Base-by-base conservation (phyloP, 495 filamentous ascomycete genomes). In the Neurospora sublineolata region DNA sequence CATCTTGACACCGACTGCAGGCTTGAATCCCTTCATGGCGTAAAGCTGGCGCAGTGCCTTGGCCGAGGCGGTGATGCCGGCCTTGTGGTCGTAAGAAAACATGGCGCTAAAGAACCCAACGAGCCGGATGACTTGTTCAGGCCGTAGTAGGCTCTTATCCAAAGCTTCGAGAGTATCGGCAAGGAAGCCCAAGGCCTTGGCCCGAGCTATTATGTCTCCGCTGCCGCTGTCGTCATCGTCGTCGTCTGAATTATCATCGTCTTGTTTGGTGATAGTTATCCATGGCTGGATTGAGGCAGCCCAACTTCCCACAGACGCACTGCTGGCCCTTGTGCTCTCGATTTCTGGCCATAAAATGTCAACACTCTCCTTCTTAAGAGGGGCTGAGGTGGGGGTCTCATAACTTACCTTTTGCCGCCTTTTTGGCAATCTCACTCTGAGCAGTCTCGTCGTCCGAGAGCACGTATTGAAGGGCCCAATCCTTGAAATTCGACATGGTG, bases 11-110 rank as follows among this genome's bases (percentile, higher is more conserved):
- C 80, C 84, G 44, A 82, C 77, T 37, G 75, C 74, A 16, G 83
- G 80, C 44, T 82, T 81, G 79, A 86, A 86, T 40, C 71, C 73
- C 64, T 81, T 83, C 82, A 84, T 86, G 60, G 69, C 38, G 69
- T 77, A 75, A 37, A 86, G 78, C 11, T 81, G 78, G 8, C 76
- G 78, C n/a, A 86, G 72, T 1, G 84, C 84, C 71, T 84, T 82
- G 37, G 81, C 75, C 4, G 84, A 81, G n/a, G 84, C 82, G 10
- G 81, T 80, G 70, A 86, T 79, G 36, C 83, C 84, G 7, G 83
- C 83, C 41, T 83, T 84, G 75, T 85, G 84, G 69, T 86, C 84
- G 71, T 81, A 82, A 0, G 81, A 83, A 69, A 86, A 84, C 75
- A 86, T 83, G 37, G 83, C 78, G 40, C 82, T 80, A 58, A 86